Evolutionary conservation across 805 yeast genomes (phyloP), one percentile per base, ranked within the genome.

Genomic region (Metschnikowia lachancei): DNA sequence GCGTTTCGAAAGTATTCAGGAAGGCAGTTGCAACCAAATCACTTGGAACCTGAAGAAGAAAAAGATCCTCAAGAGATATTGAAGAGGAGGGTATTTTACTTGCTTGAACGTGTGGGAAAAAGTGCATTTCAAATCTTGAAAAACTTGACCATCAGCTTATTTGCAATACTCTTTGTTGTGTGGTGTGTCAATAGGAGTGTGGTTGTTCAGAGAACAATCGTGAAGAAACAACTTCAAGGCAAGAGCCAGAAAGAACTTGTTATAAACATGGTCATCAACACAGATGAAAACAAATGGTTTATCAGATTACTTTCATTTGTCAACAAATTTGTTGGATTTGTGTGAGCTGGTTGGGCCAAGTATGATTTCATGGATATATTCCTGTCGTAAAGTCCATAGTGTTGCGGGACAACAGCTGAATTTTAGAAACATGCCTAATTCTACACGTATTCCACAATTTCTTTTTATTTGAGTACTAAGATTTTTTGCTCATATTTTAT

Each of bases 211-310:
- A 56, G 65, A 44, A 70, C 77, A 1, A 42, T 71, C n/a, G 71
- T 72, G n/a, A 63, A 56, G 36, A 65, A 62, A 46, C 69, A 66
- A 17, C 45, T 52, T 9, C 50, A 44, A 13, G 47, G 51, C 12
- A 62, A 55, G 46, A 53, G 54, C 36, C 59, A 55, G 47, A 68
- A 67, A 47, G 76, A 72, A 54, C 65, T 71, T 51, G 61, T 72
- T 18, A 67, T 72, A 45, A 70, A 69, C 51, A 69, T 72, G 75
- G 59, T 69, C 20, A 59, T 72, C 45, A 70, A 69, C 51, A 66
- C 74, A 13, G 64, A 66, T 46, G 73, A 70, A 49, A 70, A 72
- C 52, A 71, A 67, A 54, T 72, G 76, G 77, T 70, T 72, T 40
- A 61, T 72, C 26, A 61, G 75, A 42, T 52, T 72, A 51, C 62